Evolutionary conservation across 768 basidiomycete species (phyloP).

Genomic region (Boletus rubroflammeus): DNA sequence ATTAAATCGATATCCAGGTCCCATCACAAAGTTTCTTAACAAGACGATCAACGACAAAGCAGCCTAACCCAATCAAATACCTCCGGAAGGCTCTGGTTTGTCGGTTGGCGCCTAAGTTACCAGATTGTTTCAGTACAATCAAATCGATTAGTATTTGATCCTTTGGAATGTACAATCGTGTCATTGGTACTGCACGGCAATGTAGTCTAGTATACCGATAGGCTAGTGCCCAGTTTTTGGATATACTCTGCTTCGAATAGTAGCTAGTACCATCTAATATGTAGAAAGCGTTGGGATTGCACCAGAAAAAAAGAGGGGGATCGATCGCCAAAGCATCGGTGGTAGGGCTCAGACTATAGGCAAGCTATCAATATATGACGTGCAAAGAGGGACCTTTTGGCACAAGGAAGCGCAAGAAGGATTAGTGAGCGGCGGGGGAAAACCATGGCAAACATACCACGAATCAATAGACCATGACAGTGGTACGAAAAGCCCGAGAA

Average conservation of each 20-base stretch:
- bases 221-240: neutral
- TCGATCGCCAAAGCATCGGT: neutral
- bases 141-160: too few species aligned
- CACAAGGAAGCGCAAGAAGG: conserved; percentile 7
- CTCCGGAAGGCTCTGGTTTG: conserved; percentile 81
- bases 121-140: too few species aligned
- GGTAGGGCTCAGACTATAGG: conserved; percentile 2
- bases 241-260: conserved; percentile 7
- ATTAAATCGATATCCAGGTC: conserved; percentile 44
- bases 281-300: neutral
- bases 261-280: neutral
- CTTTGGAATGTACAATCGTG: too few species aligned
- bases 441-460: neutral
- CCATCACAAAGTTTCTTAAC: conserved; percentile 91
- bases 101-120: conserved; percentile 86
- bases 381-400: conserved; percentile 5
- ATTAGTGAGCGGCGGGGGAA: conserved; percentile 3
- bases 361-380: conserved; percentile 2
- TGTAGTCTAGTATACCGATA: neutral
- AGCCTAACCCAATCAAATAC: conserved; percentile 46
- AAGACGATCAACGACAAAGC: conserved; percentile 73
- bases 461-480: conserved; percentile 1
- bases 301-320: neutral
- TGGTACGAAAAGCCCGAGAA: conserved; percentile 14
- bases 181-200: neutral